These are phyloP conservation scores for Carpinus fangiana DNA, from an alignment of 306 rosid genomes.

Conservation along the genomic window DNA sequence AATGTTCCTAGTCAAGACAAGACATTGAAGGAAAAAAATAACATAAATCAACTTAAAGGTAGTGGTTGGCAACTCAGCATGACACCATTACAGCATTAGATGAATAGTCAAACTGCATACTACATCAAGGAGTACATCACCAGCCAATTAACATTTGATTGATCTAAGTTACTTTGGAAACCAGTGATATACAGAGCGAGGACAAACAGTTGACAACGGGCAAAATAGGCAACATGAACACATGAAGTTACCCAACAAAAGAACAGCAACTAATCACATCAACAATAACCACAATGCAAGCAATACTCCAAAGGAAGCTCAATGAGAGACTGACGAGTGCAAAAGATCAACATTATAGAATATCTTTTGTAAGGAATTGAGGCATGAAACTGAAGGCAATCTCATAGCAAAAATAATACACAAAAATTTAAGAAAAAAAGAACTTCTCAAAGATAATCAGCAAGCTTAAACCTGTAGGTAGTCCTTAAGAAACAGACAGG, in stretches of 20 bases:
- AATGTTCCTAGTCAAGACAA: not conserved
- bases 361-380: not conserved
- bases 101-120: not conserved
- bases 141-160: not conserved
- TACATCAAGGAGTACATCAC: not conserved
- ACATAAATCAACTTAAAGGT: not conserved
- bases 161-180: not conserved
- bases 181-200: not conserved
- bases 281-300: not conserved
- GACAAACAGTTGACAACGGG: not conserved
- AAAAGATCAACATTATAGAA: not conserved
- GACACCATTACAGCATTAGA: not conserved
- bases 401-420: not conserved
- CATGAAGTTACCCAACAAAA: not conserved
- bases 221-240: not conserved
- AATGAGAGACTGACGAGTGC: not conserved
- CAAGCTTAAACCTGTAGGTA: not conserved
- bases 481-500: not conserved
- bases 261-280: not conserved
- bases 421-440: not conserved
- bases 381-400: not conserved
- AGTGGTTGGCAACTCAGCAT: not conserved
- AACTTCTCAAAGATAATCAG: not conserved
- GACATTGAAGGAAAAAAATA: not conserved
- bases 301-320: not conserved